These are phyloP conservation scores for Phoma herbarum DNA, from an alignment of 2,329 filamentous ascomycete genomes.

Conservation along the genomic window DNA sequence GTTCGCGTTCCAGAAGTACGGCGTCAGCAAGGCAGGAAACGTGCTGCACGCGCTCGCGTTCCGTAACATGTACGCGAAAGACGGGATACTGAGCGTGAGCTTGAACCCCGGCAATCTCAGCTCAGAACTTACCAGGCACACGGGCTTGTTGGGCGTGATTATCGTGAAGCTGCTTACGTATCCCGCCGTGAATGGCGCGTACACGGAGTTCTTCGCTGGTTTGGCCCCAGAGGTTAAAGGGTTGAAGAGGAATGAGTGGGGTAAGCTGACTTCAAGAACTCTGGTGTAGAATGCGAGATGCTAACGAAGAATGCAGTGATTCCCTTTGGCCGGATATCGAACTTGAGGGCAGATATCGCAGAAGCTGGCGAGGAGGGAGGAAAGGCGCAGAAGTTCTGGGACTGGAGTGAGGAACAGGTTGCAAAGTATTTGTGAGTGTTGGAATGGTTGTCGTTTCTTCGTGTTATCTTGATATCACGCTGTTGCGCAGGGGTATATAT, in stretches of 20 bases:
- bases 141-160: slow-evolving; percentile 2
- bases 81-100: slow-evolving; percentile 34
- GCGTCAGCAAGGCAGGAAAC: slow-evolving; percentile 40
- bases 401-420: slow-evolving; percentile 55
- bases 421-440: slow-evolving; percentile 23
- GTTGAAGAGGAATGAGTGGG: slow-evolving; percentile 45
- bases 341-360: slow-evolving; percentile 35
- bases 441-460: background rate
- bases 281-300: background rate
- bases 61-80: slow-evolving; percentile 20
- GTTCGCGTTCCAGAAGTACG: slow-evolving; percentile 27
- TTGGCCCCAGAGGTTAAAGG: slow-evolving; percentile 27
- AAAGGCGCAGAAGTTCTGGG: slow-evolving; percentile 54
- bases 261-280: too few species aligned
- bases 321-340: slow-evolving; percentile 56
- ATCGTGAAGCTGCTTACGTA: slow-evolving; percentile 15
- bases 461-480: background rate
- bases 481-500: background rate
- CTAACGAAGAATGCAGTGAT: slow-evolving; percentile 44
- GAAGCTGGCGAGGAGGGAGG: slow-evolving; percentile 36
- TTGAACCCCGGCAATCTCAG: slow-evolving; percentile 54
- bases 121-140: slow-evolving; percentile 47
- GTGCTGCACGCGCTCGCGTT: slow-evolving; percentile 38
- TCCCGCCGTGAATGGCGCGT: slow-evolving; percentile 34
- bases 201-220: slow-evolving; percentile 39